Conservation (phyloP, 345 rosid genomes). For the Ricinus communis region DNA sequence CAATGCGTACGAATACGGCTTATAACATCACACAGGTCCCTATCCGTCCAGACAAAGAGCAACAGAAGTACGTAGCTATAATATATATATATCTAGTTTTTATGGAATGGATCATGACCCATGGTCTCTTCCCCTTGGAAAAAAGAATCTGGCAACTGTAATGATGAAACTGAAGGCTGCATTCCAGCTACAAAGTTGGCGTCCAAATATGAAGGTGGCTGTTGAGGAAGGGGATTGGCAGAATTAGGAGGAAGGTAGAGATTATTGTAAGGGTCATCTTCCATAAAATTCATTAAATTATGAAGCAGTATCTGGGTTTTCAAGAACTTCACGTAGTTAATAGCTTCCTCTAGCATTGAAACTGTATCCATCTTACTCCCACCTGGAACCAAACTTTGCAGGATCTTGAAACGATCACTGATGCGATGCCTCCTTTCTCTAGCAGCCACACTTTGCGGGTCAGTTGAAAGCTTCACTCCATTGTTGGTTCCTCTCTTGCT, state of each 20-base stretch:
- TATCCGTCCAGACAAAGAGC: not conserved
- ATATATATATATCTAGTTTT: not conserved
- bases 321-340: slow-evolving; percentile 81
- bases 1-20: too few species aligned
- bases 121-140: slow-evolving; percentile 9
- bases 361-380: slow-evolving; percentile 90
- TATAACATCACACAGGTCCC: not conserved
- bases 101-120: slow-evolving; percentile 1
- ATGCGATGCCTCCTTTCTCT: slow-evolving; percentile 84
- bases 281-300: slow-evolving; percentile 31
- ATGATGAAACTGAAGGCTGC: slow-evolving; percentile 6
- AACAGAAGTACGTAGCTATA: not conserved
- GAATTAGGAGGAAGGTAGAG: not conserved
- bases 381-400: slow-evolving; percentile 85
- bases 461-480: slow-evolving; percentile 61
- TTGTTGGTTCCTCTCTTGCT: slow-evolving; percentile 19
- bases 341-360: slow-evolving; percentile 87
- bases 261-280: slow-evolving; percentile 7
- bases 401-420: slow-evolving; percentile 78
- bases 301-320: slow-evolving; percentile 78
- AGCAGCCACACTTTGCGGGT: slow-evolving; percentile 91
- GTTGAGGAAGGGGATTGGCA: slow-evolving; percentile 3
- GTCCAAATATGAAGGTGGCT: slow-evolving; percentile 10
- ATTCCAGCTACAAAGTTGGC: slow-evolving; percentile 13
- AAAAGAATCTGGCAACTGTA: slow-evolving; percentile 25